Evolutionary conservation across 2,329 filamentous ascomycete species (phyloP), one percentile per base, ranked within the genome.

Genomic region (Xylaria sp.): DNA sequence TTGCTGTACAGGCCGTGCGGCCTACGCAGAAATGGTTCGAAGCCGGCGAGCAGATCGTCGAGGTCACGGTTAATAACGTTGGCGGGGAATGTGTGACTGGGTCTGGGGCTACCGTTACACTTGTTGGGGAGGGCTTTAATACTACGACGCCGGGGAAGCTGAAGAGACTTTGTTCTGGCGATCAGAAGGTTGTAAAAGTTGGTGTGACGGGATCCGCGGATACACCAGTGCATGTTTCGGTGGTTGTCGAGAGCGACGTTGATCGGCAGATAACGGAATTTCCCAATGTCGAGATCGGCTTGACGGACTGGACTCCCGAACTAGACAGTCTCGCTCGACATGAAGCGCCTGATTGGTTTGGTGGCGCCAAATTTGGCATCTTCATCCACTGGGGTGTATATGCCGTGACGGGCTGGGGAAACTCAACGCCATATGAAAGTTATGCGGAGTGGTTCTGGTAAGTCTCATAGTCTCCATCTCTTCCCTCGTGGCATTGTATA

Each of bases 301-400:
- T 83, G n/a, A 75, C 73, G 0, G 76, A 80, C 7, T 83, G 77
- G 74, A 79, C 78, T 0, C 67, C 77, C 4, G 80, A 81, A 9
- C 58, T 79, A 0, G 73, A 77, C 10, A 82, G 78, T 65, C 75
- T 84, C 3, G 76, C 78, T 1, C 76, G 75, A 20, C 82, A 84
- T 56, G 79, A 81, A 73, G 82, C 82, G 15, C 86, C 86, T 0
- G 79, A 82, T 5, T 89, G 87, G 87, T 89, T 83, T 71, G 81
- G 86, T 63, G 80, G 83, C 51, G 84, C 81, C 25, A 89, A 90
- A 66, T 89, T 81, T 69, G 87, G 88, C 0, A 89, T 89, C 46
- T 89, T 90, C 73, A 86, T 89, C 50, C 87, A 89, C 69, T 89
- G 87, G 86, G 87, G 87, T 0, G 79, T 83, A 0, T 89, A 88